These are phyloP conservation scores for Aspergillus aculeatinus DNA, from an alignment of 2,329 filamentous ascomycete species.

Conservation along the genomic window DNA sequence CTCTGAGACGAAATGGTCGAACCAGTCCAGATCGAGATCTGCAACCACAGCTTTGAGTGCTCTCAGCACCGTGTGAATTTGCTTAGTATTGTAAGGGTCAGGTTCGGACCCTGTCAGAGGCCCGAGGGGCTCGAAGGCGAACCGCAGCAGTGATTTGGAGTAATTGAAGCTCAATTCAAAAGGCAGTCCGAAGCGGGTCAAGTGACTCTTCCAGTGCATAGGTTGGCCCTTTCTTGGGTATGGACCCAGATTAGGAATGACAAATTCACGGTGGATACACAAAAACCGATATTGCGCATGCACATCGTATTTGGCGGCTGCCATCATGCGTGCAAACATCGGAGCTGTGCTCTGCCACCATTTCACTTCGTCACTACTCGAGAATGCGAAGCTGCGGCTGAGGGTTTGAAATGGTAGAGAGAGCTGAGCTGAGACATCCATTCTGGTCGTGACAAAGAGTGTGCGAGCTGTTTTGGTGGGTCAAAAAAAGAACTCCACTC, in stretches of 20 bases:
- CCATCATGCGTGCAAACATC: conserved; percentile 12
- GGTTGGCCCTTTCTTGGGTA: conserved; percentile 3
- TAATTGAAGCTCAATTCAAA: conserved; percentile 20
- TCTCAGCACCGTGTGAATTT: neutral
- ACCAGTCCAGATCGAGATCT: neutral
- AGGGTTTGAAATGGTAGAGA: conserved; percentile 1
- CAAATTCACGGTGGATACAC: neutral
- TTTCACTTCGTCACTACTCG: conserved; percentile 3
- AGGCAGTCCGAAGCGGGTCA: conserved; percentile 16
- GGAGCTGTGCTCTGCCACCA: conserved; percentile 17
- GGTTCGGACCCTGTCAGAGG: conserved; percentile 7
- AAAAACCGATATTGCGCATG: conserved; percentile 13
- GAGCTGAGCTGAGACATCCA: neutral
- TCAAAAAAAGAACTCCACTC: no score
- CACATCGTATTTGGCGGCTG: conserved; percentile 4
- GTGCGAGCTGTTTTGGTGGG: neutral
- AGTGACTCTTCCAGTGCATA: conserved; percentile 14
- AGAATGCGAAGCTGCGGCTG: neutral
- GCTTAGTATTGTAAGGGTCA: neutral
- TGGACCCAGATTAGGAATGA: conserved; percentile 11
- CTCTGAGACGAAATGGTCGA: neutral
- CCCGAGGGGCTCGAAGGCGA: conserved; percentile 17
- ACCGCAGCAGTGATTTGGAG: conserved; percentile 12
- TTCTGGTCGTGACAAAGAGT: neutral
- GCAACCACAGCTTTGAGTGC: neutral